Conservation (phyloP, 176 grass and related monocot species). For the Hsuehochloa calcarea region DNA sequence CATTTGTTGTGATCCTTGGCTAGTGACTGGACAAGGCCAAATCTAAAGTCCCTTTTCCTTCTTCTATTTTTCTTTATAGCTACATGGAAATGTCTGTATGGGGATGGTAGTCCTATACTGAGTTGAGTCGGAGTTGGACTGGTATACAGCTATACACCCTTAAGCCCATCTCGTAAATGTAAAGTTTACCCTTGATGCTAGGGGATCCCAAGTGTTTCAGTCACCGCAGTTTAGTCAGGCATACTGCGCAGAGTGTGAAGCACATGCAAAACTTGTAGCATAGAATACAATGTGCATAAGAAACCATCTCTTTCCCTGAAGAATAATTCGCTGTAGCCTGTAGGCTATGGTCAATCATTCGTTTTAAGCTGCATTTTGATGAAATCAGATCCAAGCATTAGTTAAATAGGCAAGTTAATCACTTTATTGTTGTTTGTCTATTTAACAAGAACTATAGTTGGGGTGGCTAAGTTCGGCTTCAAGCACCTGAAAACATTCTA, state of each 20-base stretch:
- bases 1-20: conserved; percentile 19
- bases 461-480: not conserved
- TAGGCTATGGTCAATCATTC: not conserved
- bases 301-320: not conserved
- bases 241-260: not conserved
- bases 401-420: not conserved
- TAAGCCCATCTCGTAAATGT: not conserved
- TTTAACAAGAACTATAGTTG: not conserved
- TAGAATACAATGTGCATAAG: not conserved
- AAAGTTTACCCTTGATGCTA: not conserved
- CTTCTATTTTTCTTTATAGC: conserved; percentile 14
- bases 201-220: not conserved
- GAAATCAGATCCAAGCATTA: conserved; percentile 22
- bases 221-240: not conserved
- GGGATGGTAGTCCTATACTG: not conserved
- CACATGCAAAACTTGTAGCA: not conserved
- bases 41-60: not conserved
- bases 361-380: not conserved
- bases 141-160: not conserved
- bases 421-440: not conserved
- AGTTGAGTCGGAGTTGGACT: not conserved
- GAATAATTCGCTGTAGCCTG: not conserved
- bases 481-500: not conserved
- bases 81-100: not conserved
- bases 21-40: not conserved